Evolutionary conservation across 2,329 filamentous ascomycete genomes (phyloP).

Genomic region (Trichoderma sp.): DNA sequence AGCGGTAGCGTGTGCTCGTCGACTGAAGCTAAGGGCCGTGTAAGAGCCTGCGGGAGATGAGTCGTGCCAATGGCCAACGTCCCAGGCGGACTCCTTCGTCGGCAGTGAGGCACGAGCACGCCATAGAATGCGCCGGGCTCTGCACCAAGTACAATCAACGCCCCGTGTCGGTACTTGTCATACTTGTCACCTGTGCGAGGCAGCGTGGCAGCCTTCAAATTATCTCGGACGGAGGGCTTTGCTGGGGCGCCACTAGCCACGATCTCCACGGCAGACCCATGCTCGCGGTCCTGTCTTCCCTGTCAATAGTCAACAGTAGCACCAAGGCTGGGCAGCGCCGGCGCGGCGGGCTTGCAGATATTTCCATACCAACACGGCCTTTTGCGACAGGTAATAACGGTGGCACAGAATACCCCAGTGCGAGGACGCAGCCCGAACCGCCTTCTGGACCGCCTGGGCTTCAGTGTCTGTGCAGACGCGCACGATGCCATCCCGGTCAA

Average conservation of each 20-base stretch:
- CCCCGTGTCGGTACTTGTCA: slow-evolving; percentile 7
- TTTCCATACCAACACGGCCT: background rate
- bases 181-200: slow-evolving; percentile 1
- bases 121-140: background rate
- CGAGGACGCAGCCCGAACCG: background rate
- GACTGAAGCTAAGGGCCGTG: background rate
- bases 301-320: slow-evolving; percentile 5
- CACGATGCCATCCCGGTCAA: slow-evolving; percentile 1
- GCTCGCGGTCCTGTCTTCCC: slow-evolving; percentile 7
- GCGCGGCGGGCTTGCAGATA: slow-evolving; percentile 16
- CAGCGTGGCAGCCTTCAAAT: background rate
- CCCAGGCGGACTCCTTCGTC: background rate
- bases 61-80: background rate
- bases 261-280: slow-evolving; percentile 23
- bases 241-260: slow-evolving; percentile 18
- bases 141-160: background rate
- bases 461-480: background rate
- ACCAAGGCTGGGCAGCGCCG: background rate
- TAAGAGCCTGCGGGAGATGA: slow-evolving; percentile 9
- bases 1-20: slow-evolving; percentile 8
- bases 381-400: background rate
- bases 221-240: slow-evolving; percentile 17
- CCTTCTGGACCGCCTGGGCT: background rate
- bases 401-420: background rate
- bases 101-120: slow-evolving; percentile 3